A percentile compares a stretch with the other conserved stretches of the same genome.
Conservation (phyloP, 2,329 filamentous ascomycete species). For the Ascochyta pisi region DNA sequence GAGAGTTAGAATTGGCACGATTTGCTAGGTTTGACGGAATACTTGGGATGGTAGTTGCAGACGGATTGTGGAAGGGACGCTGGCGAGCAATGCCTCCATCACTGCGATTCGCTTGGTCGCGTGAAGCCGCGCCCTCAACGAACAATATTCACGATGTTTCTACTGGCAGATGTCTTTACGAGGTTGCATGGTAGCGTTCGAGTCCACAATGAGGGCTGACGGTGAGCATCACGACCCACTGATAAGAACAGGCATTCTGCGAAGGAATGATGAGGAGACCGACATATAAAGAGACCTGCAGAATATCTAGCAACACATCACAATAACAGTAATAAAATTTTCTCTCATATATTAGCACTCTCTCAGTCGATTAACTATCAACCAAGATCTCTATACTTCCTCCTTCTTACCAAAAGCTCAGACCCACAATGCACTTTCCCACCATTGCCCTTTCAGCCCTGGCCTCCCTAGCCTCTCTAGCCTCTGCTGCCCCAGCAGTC, state of each 20-base stretch:
- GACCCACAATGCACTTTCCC: slow-evolving; percentile 15
- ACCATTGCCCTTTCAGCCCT: slow-evolving; percentile 15
- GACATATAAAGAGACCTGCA: background rate
- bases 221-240: too few relatives aligned
- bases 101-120: background rate
- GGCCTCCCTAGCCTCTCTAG: slow-evolving; percentile 11
- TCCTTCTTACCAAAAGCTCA: background rate
- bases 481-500: slow-evolving; percentile 11
- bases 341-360: background rate
- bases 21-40: background rate
- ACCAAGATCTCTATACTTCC: background rate
- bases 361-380: background rate
- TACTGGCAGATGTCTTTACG: background rate
- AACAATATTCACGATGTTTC: background rate
- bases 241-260: too few relatives aligned
- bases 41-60: background rate
- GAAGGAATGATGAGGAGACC: background rate
- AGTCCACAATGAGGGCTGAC: background rate
- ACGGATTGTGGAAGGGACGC: background rate
- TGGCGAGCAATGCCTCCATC: slow-evolving; percentile 6
- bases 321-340: background rate
- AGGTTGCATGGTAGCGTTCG: background rate
- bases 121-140: slow-evolving; percentile 2
- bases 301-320: background rate
- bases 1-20: background rate